A percentile compares a stretch with the other conserved stretches of the same genome.
Evolutionary conservation across 2,329 filamentous ascomycete genomes (phyloP).

Genomic region (Fusarium phyllophilum): DNA sequence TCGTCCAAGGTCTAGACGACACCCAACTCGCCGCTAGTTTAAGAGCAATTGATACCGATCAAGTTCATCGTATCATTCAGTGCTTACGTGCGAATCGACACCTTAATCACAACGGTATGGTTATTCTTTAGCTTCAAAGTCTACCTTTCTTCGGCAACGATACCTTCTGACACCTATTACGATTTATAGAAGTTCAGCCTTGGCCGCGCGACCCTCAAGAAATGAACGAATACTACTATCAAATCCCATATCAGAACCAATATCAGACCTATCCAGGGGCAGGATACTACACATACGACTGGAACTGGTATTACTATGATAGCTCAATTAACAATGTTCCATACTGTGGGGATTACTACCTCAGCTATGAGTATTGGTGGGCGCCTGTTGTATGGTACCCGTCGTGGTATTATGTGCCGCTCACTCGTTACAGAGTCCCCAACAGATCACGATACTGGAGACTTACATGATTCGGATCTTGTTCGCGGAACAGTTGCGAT

Average conservation of each 20-base stretch:
- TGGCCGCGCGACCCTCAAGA: neutral
- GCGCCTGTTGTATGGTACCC: neutral
- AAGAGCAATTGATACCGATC: neutral
- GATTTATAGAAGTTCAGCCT: neutral
- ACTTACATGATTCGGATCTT: neutral
- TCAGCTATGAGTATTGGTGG: neutral
- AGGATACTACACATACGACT: neutral
- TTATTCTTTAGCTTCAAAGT: rapidly evolving
- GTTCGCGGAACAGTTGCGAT: rapidly evolving
- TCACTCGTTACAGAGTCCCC: neutral
- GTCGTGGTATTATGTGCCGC: neutral
- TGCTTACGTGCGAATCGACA: neutral
- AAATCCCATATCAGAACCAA: neutral
- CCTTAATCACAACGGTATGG: neutral
- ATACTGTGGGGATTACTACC: neutral
- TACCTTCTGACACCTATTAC: neutral
- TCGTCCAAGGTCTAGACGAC: neutral
- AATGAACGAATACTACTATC: neutral
- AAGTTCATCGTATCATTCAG: neutral
- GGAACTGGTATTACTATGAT: neutral
- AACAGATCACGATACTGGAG: neutral
- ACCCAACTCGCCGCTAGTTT: neutral
- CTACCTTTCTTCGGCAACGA: neutral
- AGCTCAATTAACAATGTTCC: neutral
- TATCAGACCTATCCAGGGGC: neutral